Conservation (phyloP, 1,284 basidiomycete genomes). For the Cutaneotrichosporon spelunceum region DNA sequence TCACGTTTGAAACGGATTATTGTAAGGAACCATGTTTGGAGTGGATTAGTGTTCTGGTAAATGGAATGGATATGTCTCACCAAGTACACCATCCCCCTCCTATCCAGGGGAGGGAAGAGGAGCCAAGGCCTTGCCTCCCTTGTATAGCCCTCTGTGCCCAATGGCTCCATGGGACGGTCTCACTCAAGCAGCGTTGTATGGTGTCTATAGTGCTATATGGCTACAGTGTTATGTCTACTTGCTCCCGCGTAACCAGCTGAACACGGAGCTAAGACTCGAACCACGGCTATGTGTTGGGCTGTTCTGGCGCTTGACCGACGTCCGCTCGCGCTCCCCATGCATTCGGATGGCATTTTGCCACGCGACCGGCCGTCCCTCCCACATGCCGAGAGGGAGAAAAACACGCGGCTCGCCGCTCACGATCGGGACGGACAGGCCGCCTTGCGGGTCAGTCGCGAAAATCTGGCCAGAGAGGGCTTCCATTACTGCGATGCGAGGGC, state of each 20-base stretch:
- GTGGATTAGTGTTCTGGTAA: no score
- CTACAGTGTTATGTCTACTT: constrained; percentile 11
- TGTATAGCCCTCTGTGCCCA: no score
- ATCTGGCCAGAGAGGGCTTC: constrained; percentile 62
- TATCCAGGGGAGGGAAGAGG: no score
- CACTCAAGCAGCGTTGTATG: neutral
- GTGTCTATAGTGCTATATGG: neutral
- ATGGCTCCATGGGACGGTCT: neutral
- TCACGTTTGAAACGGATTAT: no score
- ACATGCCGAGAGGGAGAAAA: constrained; percentile 35
- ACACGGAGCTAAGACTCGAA: constrained; percentile 19
- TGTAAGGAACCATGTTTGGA: no score
- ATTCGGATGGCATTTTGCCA: constrained; percentile 15
- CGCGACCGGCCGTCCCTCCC: constrained; percentile 18
- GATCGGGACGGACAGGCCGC: constrained; percentile 47
- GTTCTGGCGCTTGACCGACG: neutral
- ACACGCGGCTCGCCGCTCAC: constrained; percentile 43
- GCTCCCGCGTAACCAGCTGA: constrained; percentile 21
- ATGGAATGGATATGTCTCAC: no score
- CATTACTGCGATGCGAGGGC: constrained; percentile 57
- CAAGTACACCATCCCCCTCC: no score
- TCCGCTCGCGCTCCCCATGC: neutral
- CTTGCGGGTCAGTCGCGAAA: constrained; percentile 54
- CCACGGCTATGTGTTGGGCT: constrained; percentile 13
- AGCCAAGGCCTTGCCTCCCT: no score